A percentile compares a stretch with the other conserved stretches of the same genome.
These are phyloP conservation scores for Pelagomonas calceolata DNA, from an alignment of 108 stramenopile genomes.

Conservation along the genomic window DNA sequence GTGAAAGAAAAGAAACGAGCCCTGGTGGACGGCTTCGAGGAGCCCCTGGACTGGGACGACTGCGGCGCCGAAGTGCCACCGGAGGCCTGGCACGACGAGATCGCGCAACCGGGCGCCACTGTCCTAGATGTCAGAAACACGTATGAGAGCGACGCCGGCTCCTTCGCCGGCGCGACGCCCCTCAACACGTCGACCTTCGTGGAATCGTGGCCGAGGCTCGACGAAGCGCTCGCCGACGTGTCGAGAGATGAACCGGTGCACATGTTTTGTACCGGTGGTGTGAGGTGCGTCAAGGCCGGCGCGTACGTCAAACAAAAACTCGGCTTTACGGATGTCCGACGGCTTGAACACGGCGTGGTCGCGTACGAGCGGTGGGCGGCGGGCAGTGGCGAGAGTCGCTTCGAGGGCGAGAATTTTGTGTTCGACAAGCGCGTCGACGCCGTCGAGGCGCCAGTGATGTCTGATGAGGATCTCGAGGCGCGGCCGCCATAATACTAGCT, in stretches of 20 bases:
- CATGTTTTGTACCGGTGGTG: constrained; percentile 89
- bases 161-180: constrained; percentile 73
- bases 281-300: constrained; percentile 84
- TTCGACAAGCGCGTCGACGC: constrained; percentile 34
- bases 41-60: not conserved
- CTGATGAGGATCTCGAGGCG: too few relatives aligned
- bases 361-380: not conserved
- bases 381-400: constrained; percentile 17
- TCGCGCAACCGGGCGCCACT: not conserved
- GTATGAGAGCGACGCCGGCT: constrained; percentile 83
- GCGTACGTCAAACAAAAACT: constrained; percentile 82
- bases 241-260: constrained; percentile 80
- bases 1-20: too few relatives aligned
- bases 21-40: not conserved
- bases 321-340: constrained; percentile 78
- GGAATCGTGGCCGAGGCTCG: constrained; percentile 71
- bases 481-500: too few relatives aligned
- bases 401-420: constrained; percentile 48
- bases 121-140: constrained; percentile 66
- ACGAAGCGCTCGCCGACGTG: constrained; percentile 54
- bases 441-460: too few relatives aligned
- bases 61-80: not conserved
- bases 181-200: constrained; percentile 75
- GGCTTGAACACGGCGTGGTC: constrained; percentile 86
- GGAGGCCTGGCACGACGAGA: not conserved